Evolutionary conservation across 2,329 filamentous ascomycete species (phyloP).

Genomic region (Byssochlamys sp.): DNA sequence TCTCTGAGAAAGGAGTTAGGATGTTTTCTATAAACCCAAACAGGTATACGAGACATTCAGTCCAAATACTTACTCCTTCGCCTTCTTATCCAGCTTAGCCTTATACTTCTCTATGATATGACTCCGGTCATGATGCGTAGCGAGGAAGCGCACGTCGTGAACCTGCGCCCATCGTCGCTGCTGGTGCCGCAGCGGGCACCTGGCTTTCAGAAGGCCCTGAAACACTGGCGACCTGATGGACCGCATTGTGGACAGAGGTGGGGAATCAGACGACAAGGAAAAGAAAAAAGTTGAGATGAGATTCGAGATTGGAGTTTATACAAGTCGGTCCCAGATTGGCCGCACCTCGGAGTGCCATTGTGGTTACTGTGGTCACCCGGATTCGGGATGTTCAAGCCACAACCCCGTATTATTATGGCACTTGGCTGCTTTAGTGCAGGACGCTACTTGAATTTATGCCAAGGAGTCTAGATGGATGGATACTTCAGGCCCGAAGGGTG

Average conservation of each 20-base stretch:
- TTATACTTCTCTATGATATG: slow-evolving; percentile 75
- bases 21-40: background rate
- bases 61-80: slow-evolving; percentile 46
- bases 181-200: slow-evolving; percentile 17
- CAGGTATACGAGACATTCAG: background rate
- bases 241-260: slow-evolving; percentile 33
- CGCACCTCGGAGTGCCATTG: background rate
- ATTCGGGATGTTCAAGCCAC: slow-evolving; percentile 15
- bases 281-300: background rate
- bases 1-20: slow-evolving; percentile 46
- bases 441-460: no score
- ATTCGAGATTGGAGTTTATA: background rate
- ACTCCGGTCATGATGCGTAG: slow-evolving; percentile 58
- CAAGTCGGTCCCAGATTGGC: background rate
- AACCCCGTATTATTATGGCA: no score
- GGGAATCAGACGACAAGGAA: background rate
- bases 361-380: background rate
- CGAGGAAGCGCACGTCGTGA: slow-evolving; percentile 81
- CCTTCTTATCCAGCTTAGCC: slow-evolving; percentile 74
- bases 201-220: slow-evolving; percentile 35
- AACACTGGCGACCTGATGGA: slow-evolving; percentile 41
- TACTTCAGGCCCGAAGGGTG: no score
- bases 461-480: no score
- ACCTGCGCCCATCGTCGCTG: slow-evolving; percentile 82
- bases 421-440: no score